Conservation (phyloP, 2,329 filamentous ascomycete species). For the Aspergillus unguis region DNA sequence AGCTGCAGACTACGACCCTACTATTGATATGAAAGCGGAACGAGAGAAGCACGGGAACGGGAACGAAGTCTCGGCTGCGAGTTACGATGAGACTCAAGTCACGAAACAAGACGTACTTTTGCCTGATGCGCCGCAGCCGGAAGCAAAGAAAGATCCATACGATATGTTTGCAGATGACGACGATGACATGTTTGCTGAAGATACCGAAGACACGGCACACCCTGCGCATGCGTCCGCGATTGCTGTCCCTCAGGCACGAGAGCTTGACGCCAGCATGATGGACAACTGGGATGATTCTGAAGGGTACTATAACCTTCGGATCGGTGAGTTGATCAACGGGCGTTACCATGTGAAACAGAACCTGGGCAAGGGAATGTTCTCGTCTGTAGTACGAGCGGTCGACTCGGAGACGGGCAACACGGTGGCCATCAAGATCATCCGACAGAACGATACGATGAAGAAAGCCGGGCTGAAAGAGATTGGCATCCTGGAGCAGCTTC, state of each 20-base stretch:
- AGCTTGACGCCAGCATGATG: slow-evolving; percentile 70
- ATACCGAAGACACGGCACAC: slow-evolving; percentile 52
- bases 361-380: slow-evolving; percentile 93
- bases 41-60: slow-evolving; percentile 66
- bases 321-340: slow-evolving; percentile 83
- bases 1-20: slow-evolving; percentile 91
- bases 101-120: slow-evolving; percentile 52
- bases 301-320: slow-evolving; percentile 93
- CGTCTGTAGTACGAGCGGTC: slow-evolving; percentile 84
- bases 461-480: slow-evolving; percentile 95
- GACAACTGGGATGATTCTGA: slow-evolving; percentile 93
- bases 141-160: slow-evolving; percentile 52
- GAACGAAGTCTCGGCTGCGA: slow-evolving; percentile 52
- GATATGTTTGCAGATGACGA: slow-evolving; percentile 64
- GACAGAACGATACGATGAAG: slow-evolving; percentile 86
- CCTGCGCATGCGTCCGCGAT: slow-evolving; percentile 49
- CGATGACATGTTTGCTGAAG: slow-evolving; percentile 89
- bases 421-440: slow-evolving; percentile 98
- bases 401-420: slow-evolving; percentile 70
- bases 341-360: slow-evolving; percentile 86
- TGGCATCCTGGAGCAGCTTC: slow-evolving; percentile 83
- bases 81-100: slow-evolving; percentile 58
- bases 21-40: slow-evolving; percentile 82
- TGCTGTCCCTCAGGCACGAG: slow-evolving; percentile 51
- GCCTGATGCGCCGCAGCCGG: slow-evolving; percentile 38